Percentiles rank a stretch among this genome's conserved stretches.
Conservation (phyloP, 306 rosid genomes). For the Prunus padus region DNA sequence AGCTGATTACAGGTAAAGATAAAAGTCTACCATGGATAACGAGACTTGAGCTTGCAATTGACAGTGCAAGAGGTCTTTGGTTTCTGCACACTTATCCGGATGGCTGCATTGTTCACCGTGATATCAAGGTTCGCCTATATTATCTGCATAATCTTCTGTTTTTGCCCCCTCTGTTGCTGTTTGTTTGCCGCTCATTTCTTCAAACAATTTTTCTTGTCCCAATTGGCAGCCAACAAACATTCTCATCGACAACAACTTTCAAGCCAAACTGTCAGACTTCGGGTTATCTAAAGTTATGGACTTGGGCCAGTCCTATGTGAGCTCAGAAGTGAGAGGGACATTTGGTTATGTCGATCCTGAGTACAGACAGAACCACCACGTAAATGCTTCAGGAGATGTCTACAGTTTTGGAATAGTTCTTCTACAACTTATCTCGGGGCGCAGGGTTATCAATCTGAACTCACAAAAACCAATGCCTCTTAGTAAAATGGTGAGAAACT, state of each 20-base stretch:
- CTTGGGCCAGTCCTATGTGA: slow-evolving; percentile 50
- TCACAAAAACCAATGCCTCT: slow-evolving; percentile 46
- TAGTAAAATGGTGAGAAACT: slow-evolving; percentile 45
- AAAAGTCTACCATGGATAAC: slow-evolving; percentile 58
- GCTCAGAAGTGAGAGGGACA: slow-evolving; percentile 76
- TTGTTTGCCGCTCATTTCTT: not conserved
- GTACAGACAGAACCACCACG: slow-evolving; percentile 53
- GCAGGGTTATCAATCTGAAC: slow-evolving; percentile 49
- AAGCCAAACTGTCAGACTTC: slow-evolving; percentile 70
- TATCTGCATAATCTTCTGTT: not conserved
- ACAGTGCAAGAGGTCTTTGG: slow-evolving; percentile 58
- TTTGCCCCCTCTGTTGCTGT: not conserved
- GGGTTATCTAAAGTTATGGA: slow-evolving; percentile 65
- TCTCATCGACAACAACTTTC: slow-evolving; percentile 47
- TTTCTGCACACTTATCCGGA: slow-evolving; percentile 59
- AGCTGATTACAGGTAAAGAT: slow-evolving; percentile 40
- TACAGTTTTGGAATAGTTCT: slow-evolving; percentile 67
- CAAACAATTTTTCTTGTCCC: slow-evolving; percentile 6
- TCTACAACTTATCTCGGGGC: slow-evolving; percentile 60
- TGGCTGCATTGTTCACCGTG: slow-evolving; percentile 73
- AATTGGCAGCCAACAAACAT: slow-evolving; percentile 65
- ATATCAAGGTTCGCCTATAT: slow-evolving; percentile 49
- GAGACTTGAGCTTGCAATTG: slow-evolving; percentile 55
- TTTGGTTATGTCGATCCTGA: slow-evolving; percentile 76
- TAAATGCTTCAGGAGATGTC: slow-evolving; percentile 65